Base-by-base conservation (phyloP, 202 grass and related monocot species). In the Zizania palustris region DNA sequence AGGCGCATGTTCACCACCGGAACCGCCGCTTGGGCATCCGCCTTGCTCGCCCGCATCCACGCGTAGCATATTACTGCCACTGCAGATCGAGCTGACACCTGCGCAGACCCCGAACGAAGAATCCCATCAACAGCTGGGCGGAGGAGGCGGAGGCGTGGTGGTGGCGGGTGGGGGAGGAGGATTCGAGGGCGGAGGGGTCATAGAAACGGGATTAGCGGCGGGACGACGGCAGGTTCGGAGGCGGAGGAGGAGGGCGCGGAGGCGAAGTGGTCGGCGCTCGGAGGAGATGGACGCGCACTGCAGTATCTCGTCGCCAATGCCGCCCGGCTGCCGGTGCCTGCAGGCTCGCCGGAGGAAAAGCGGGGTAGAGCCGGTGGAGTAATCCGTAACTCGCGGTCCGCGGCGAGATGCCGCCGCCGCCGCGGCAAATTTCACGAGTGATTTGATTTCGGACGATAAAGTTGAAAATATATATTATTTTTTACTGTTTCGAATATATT, bases 231-330 rank as follows among this genome's bases (percentile, higher is more conserved):
- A 73, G 86, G 16, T 90, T 87, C 16, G 87, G 84, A 6, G 84
- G 67, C 40, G 11, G 78, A 42, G 15, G 77, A 75, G 0, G 81
- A 8, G 0, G 88, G 72, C 8, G 57, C 50, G 42, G 80, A 68
- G 58, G 28, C 4, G 22, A 80, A 58, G 36, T 67, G 7, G 6
- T 80, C 54, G 73, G 72, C 45, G 50, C 72, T 68, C n/a, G 72
- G 63, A 9, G 86, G 60, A 44, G 40, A 84, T 49, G 69, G 90
- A 87, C 34, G 90, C 82, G 10, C 84, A 74, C 67, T 87, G 87
- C 40, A 90, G 84, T 70, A 93, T 93, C 78, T 93, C 87, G 60
- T 90, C 84, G 84, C 87, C 79, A 82, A 93, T 87, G 48, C 84
- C 84, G 12, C 85, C 74, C 3, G 71, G 58, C 13, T 65, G 79